Conservation (phyloP, 2,329 filamentous ascomycete genomes). For the Didymella exigua region DNA sequence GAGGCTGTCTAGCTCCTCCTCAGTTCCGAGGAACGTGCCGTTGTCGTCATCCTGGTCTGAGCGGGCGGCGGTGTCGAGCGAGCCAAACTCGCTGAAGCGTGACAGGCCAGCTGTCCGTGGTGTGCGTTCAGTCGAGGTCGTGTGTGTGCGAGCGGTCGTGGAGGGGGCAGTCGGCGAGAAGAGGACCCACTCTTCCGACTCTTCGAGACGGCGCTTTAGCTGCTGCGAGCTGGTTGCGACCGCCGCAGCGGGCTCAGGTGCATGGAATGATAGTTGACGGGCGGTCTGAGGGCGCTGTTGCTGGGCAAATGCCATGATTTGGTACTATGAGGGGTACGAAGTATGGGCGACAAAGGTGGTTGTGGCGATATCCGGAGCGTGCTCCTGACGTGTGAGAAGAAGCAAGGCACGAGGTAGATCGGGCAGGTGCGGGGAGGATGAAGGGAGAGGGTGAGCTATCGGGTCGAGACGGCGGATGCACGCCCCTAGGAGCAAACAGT, state of each 20-base stretch:
- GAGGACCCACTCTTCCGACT: constrained; percentile 93
- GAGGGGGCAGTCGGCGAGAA: constrained; percentile 73
- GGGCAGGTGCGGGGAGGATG: constrained; percentile 14
- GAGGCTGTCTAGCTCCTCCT: constrained; percentile 86
- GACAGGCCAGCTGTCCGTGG: constrained; percentile 72
- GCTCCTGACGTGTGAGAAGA: constrained; percentile 9
- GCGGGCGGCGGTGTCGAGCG: constrained; percentile 70
- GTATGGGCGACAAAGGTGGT: constrained; percentile 11
- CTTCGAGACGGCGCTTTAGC: constrained; percentile 60
- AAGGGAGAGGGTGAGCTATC: background rate
- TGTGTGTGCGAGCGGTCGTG: constrained; percentile 70
- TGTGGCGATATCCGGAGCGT: constrained; percentile 21
- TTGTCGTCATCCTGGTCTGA: constrained; percentile 55
- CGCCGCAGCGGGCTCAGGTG: constrained; percentile 32
- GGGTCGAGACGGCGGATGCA: constrained; percentile 6
- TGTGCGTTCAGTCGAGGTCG: constrained; percentile 68
- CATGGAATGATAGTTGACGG: constrained; percentile 44
- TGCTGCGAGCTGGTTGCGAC: constrained; percentile 44
- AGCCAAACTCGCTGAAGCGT: constrained; percentile 79
- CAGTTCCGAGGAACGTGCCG: constrained; percentile 51
- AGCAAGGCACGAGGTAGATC: constrained; percentile 25
- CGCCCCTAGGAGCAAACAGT: constrained; percentile 15
- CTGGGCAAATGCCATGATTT: constrained; percentile 48
- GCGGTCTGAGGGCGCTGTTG: constrained; percentile 45
- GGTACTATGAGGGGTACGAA: constrained; percentile 10